A percentile compares a stretch with the other conserved stretches of the same genome.
These are phyloP conservation scores for Fagopyrum tataricum DNA, from an alignment of 148 eudicot species.

Conservation along the genomic window DNA sequence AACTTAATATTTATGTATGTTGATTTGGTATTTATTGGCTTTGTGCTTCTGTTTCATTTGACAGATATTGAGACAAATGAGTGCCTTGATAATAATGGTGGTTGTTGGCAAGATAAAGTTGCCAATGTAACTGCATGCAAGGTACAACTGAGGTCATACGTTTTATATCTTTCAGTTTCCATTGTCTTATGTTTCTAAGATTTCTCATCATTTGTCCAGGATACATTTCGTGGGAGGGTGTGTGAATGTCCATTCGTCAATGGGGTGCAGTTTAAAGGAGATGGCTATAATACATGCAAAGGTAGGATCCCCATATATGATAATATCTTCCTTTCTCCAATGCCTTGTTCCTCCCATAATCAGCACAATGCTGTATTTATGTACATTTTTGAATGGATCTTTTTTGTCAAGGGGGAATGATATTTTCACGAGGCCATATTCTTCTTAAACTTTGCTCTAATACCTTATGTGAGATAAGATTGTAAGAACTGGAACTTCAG, in stretches of 20 bases:
- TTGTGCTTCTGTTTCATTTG: constrained; percentile 13
- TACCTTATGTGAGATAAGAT: not conserved
- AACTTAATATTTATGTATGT: not conserved
- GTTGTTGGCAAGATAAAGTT: constrained; percentile 90
- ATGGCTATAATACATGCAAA: constrained; percentile 79
- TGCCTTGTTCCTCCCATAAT: not conserved
- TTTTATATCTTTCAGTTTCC: not conserved
- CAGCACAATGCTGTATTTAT: not conserved
- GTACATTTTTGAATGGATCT: not conserved
- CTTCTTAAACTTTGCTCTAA: not conserved
- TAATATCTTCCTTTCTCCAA: not conserved
- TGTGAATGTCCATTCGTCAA: constrained; percentile 93
- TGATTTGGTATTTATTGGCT: constrained; percentile 2
- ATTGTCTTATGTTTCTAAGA: not conserved
- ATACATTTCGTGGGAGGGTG: constrained; percentile 94
- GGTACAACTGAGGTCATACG: constrained; percentile 23
- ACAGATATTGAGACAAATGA: constrained; percentile 93
- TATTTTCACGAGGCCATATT: not conserved
- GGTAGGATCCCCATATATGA: constrained; percentile 31
- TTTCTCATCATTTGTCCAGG: constrained; percentile 28
- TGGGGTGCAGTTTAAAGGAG: constrained; percentile 93
- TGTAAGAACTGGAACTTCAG: not conserved
- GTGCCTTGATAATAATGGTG: constrained; percentile 87
- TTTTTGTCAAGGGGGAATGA: not conserved
- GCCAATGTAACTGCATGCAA: constrained; percentile 91